Percentiles rank a stretch among this genome's conserved stretches.
Conservation (phyloP, 179 eudicot genomes). For the Silene coronaria region DNA sequence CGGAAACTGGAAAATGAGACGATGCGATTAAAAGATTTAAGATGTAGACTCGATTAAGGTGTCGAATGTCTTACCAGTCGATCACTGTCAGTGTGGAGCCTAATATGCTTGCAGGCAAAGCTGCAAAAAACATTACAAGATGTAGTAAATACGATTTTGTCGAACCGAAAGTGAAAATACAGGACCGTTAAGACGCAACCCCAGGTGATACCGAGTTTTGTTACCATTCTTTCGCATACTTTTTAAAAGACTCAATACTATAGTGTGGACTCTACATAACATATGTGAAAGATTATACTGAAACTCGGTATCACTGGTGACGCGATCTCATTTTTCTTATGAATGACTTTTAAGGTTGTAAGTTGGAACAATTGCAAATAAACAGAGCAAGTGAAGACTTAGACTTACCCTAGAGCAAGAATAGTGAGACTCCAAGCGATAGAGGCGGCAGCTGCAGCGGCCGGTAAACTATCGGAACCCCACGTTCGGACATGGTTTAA, state of each 20-base stretch:
- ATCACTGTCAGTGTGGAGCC: constrained; percentile 32
- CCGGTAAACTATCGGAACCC: constrained; percentile 33
- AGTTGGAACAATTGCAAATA: too few relatives aligned
- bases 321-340: too few relatives aligned
- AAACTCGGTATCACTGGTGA: too few relatives aligned
- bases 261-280: too few relatives aligned
- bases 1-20: too few relatives aligned
- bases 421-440: constrained; percentile 39
- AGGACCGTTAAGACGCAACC: too few relatives aligned
- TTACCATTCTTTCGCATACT: too few relatives aligned
- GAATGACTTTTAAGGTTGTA: too few relatives aligned
- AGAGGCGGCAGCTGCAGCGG: constrained; percentile 30
- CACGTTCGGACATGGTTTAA: constrained; percentile 29
- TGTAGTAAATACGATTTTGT: neutral
- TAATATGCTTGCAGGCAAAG: constrained; percentile 39
- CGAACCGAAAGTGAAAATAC: too few relatives aligned
- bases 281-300: neutral
- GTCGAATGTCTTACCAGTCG: constrained; percentile 28
- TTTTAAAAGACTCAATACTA: too few relatives aligned
- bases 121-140: constrained; percentile 22
- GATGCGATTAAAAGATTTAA: too few relatives aligned
- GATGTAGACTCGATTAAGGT: neutral
- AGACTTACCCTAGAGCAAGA: constrained; percentile 35
- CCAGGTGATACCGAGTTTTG: too few relatives aligned
- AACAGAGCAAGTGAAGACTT: neutral